Percentiles rank a stretch among this genome's conserved stretches.
Evolutionary conservation across 805 yeast genomes (phyloP).

Genomic region (Kurtzmaniella fragi): DNA sequence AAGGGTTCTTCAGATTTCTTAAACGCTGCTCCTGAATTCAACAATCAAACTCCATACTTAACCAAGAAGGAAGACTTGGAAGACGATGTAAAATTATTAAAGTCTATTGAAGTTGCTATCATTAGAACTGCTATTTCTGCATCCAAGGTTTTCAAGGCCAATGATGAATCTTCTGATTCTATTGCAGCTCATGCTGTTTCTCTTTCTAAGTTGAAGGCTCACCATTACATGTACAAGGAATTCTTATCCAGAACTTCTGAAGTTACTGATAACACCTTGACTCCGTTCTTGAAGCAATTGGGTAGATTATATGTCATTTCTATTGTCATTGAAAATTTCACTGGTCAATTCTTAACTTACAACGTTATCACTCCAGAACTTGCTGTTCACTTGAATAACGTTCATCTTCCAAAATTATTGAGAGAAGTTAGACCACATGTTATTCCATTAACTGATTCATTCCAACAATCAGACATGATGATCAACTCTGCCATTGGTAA

Average conservation of each 20-base stretch:
- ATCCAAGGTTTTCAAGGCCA: constrained; percentile 19
- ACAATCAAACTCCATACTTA: constrained; percentile 27
- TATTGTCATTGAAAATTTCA: constrained; percentile 27
- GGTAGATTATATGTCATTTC: constrained; percentile 30
- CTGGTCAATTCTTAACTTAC: constrained; percentile 34
- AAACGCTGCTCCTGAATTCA: constrained; percentile 17
- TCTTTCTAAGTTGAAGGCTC: constrained; percentile 40
- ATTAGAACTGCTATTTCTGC: constrained; percentile 29
- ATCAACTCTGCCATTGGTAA: constrained; percentile 38
- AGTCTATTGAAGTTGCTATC: constrained; percentile 37
- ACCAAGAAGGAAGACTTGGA: constrained; percentile 19
- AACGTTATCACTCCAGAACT: constrained; percentile 27
- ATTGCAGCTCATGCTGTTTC: constrained; percentile 33
- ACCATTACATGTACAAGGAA: constrained; percentile 35
- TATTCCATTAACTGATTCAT: constrained; percentile 38
- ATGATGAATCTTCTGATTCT: constrained; percentile 27
- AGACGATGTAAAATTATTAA: constrained; percentile 25
- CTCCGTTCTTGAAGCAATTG: constrained; percentile 27
- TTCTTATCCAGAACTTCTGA: constrained; percentile 18
- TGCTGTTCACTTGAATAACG: constrained; percentile 20
- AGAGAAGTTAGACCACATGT: constrained; percentile 35
- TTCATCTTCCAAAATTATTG: constrained; percentile 27
- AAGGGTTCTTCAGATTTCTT: constrained; percentile 32
- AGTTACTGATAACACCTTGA: constrained; percentile 16
- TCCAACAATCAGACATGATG: constrained; percentile 40